Percentiles rank a stretch among this genome's conserved stretches.
These are phyloP conservation scores for Penicillium pulvis DNA, from an alignment of 495 filamentous ascomycete genomes.

Conservation along the genomic window DNA sequence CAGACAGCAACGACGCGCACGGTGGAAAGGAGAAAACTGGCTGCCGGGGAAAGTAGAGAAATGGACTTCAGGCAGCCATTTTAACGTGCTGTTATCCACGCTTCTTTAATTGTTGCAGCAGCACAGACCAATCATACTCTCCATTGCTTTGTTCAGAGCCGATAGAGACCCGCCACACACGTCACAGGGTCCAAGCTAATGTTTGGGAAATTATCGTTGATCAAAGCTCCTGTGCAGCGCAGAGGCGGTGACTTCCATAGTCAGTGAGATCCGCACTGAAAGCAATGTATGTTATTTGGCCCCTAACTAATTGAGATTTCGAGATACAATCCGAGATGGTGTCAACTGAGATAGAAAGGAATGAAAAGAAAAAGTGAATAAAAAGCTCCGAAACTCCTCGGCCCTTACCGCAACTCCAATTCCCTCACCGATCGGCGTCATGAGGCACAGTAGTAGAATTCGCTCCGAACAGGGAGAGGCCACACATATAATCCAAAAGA, in stretches of 20 bases:
- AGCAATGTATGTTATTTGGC: neutral
- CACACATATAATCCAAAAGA: slow-evolving; percentile 4
- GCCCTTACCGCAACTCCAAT: neutral
- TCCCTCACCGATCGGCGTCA: neutral
- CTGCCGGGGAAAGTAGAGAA: neutral
- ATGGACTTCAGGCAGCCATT: slow-evolving; percentile 6
- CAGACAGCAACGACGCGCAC: neutral
- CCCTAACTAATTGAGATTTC: neutral
- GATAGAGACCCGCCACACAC: slow-evolving; percentile 14
- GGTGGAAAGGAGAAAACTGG: neutral
- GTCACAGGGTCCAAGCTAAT: slow-evolving; percentile 11
- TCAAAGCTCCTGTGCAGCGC: neutral
- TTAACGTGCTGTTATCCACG: neutral
- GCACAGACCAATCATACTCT: neutral
- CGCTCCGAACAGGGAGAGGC: slow-evolving; percentile 2
- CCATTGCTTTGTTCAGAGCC: neutral
- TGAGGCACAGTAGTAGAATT: neutral
- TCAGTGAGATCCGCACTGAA: neutral
- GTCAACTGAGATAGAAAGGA: neutral
- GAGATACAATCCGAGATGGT: neutral
- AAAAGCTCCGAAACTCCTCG: neutral
- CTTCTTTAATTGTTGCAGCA: neutral
- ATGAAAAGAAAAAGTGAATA: neutral
- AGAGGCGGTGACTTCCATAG: too few relatives aligned
- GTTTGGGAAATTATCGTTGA: neutral